Base-by-base conservation (phyloP, 2,329 filamentous ascomycete genomes). In the Escovopsis sp. region DNA sequence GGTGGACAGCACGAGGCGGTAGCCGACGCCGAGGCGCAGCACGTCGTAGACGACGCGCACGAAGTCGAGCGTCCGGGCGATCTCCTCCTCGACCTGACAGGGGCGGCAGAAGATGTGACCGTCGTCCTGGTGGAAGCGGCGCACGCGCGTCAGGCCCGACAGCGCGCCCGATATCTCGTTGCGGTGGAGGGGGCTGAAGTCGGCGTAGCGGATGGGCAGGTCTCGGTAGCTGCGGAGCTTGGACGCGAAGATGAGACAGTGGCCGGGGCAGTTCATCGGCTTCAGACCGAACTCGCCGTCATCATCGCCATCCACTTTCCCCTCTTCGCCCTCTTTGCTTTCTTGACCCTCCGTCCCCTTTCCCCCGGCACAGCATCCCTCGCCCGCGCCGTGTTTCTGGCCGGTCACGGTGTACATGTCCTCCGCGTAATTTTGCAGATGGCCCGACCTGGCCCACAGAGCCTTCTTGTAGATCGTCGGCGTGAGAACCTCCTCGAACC, bases 211-310 rank as follows among this genome's bases (percentile, higher is more conserved):
- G 41, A 92, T 70, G 1, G 86, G 85, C 14, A 93, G 62, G 43
- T 93, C 81, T 43, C 79, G 72, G 56, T 88, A 88, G 45, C 78
- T 85, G 41, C 76, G 74, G 38, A 69, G 68, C 44, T 78, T 71
- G 32, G 78, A 78, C 40, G 72, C 77, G 53, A 92, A 93, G 41
- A 93, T 71, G 43, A 93, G 63, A 52, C 84, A 92, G 56, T 93
- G 85, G 3, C 84, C 85, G 0, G 85, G 85, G 52, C 85, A 93
- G 52, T 93, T 93, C 85, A 93, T 93, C 12, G 85, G 85, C 56
- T 93, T 93, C 45, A 93, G 61, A 14, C 82, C 83, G 56, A 83
- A 92, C 42, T 82, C 79, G 43, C 78, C 75, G 41, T 72, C 68
- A 39, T 70, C 68, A 41, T 80, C 73, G 41, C 52, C 51, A 1